These are phyloP conservation scores for Xylaria sp. DNA, from an alignment of 2,329 filamentous ascomycete species.

Conservation along the genomic window DNA sequence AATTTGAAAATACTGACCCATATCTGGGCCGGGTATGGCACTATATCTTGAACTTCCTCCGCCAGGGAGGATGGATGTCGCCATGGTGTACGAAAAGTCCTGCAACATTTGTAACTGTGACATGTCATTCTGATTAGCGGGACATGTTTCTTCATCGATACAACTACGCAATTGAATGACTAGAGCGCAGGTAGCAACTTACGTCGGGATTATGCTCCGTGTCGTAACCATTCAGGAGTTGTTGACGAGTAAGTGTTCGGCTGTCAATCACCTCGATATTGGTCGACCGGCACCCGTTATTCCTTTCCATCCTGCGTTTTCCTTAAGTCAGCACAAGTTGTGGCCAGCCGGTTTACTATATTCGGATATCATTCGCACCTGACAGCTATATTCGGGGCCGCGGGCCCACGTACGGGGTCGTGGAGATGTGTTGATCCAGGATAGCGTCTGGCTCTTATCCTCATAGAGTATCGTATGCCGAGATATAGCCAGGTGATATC, in stretches of 20 bases:
- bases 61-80: background rate
- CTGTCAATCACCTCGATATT: constrained; percentile 1
- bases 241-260: background rate
- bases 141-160: background rate
- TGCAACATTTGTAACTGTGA: background rate
- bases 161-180: background rate
- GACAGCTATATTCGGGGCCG: background rate
- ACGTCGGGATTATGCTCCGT: constrained; percentile 1
- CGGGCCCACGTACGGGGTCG: background rate
- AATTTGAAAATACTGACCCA: background rate
- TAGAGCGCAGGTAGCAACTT: background rate
- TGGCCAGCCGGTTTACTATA: background rate
- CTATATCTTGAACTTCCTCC: background rate
- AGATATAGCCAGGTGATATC: background rate
- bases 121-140: background rate
- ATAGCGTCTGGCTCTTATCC: background rate
- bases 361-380: background rate
- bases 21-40: background rate
- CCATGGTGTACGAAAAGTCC: background rate
- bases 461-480: background rate
- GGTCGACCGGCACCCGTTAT: background rate
- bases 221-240: background rate
- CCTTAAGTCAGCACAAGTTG: background rate
- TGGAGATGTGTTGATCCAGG: background rate
- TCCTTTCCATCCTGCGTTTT: constrained; percentile 1